Evolutionary conservation across 139 green algal genomes (phyloP), one percentile per base, ranked within the genome.

Genomic region (Picochlorum sp.): DNA sequence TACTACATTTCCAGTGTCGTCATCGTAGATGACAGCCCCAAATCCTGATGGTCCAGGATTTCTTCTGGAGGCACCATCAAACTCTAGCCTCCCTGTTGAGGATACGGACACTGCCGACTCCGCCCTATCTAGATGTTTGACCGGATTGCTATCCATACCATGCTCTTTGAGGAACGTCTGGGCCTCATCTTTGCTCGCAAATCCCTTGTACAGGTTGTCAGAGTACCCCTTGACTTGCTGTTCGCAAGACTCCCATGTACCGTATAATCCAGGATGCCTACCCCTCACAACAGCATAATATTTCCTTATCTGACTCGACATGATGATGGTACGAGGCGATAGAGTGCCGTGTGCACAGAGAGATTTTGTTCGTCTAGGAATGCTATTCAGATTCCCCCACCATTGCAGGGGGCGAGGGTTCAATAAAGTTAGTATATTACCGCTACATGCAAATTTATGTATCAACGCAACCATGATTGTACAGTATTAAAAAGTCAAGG

Each of bases 1-100:
- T 54, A 81, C 57, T 62, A 81, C 65, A 18, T 7, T 18, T 1
- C 49, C 47, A 7, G 20, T 56, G 3, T 21, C 47, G 4, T 65
- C 55, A 4, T 77, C 57, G 30, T 73, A 80, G 14, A 84, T 51
- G 30, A 79, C 74, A 26, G 70, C 71, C 1, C 77, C 77, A 52
- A 76, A 65, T 15, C 68, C 79, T 6, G 69, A 62, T 2, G 47
- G 69, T 18, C 76, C 79, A 11, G 73, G 79, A 49, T 85, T 85
- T 20, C 67, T 37, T 8, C 71, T 71, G 4, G 66, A 73, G 0
- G 58, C 79, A 8, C 79, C 79, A 58, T 85, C 79, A 73, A 84
- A 85, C 15, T 78, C 57, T 69, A 66, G 21, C 41, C 23, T 20
- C 76, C 52, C 61, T 4, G n/a, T 55, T 15, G n/a, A 18, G 47